Evolutionary conservation across 2,329 filamentous ascomycete genomes (phyloP).

Genomic region (Fusarium secorum): DNA sequence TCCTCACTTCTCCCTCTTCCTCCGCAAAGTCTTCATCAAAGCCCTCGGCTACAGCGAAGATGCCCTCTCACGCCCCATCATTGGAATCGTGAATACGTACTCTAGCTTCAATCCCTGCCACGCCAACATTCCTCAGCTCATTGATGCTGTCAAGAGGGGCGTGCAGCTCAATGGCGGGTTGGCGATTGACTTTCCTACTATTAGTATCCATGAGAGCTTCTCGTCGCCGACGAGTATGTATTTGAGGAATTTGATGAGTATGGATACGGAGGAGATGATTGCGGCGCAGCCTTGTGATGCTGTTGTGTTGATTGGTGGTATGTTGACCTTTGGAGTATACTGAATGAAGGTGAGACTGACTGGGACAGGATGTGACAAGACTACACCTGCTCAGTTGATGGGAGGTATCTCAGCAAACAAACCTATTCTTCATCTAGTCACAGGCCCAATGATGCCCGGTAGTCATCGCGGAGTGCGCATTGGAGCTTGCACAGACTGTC

Average conservation of each 20-base stretch:
- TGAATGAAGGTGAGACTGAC: background rate
- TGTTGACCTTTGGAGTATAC: background rate
- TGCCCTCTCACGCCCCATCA: slow-evolving; percentile 72
- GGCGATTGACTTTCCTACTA: slow-evolving; percentile 77
- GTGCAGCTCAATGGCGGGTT: slow-evolving; percentile 72
- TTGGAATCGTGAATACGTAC: slow-evolving; percentile 78
- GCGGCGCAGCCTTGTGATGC: slow-evolving; percentile 74
- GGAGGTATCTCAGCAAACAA: slow-evolving; percentile 79
- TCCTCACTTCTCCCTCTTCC: slow-evolving; percentile 76
- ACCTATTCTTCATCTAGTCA: slow-evolving; percentile 72
- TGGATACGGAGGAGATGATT: slow-evolving; percentile 84
- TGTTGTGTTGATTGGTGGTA: slow-evolving; percentile 71
- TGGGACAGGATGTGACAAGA: slow-evolving; percentile 73
- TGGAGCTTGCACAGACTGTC: slow-evolving; percentile 78
- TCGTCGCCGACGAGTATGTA: slow-evolving; percentile 78
- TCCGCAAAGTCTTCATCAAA: slow-evolving; percentile 81
- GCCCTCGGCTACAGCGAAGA: slow-evolving; percentile 77
- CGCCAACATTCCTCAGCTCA: slow-evolving; percentile 73
- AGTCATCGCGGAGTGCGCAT: slow-evolving; percentile 69
- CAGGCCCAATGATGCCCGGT: slow-evolving; percentile 79
- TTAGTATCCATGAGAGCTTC: slow-evolving; percentile 75
- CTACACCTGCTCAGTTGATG: slow-evolving; percentile 77
- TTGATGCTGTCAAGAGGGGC: slow-evolving; percentile 74
- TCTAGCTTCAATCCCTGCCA: slow-evolving; percentile 80
- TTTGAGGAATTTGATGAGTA: slow-evolving; percentile 76